Percentiles rank a stretch among this genome's conserved stretches.
These are phyloP conservation scores for Leishmania aethiopica DNA, from an alignment of 208 protist genomes.

Conservation along the genomic window DNA sequence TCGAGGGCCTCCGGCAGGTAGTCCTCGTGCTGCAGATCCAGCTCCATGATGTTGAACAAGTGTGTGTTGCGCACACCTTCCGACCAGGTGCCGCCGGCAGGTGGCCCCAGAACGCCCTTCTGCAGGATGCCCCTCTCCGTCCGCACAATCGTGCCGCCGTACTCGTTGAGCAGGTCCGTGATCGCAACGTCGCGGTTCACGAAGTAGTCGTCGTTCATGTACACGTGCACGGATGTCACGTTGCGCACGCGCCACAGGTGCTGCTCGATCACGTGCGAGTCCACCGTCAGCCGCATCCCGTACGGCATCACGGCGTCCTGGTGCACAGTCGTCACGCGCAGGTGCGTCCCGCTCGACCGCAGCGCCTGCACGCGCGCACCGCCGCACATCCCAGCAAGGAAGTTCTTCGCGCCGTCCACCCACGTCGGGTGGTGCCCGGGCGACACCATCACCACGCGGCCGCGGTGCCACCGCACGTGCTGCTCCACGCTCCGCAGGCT, in stretches of 20 bases:
- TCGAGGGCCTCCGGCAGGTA: constrained; percentile 1
- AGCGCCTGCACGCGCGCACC: constrained; percentile 23
- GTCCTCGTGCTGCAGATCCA: constrained; percentile 40
- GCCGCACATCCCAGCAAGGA: constrained; percentile 43
- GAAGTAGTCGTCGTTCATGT: constrained; percentile 84
- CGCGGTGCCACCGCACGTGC: constrained; percentile 88
- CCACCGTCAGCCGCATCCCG: constrained; percentile 51
- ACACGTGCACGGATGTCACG: constrained; percentile 57
- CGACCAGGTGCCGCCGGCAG: constrained; percentile 5
- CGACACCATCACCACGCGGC: constrained; percentile 94
- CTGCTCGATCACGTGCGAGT: constrained; percentile 63
- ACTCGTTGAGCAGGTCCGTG: constrained; percentile 61
- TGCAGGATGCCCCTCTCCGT: constrained; percentile 22
- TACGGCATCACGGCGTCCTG: constrained; percentile 70
- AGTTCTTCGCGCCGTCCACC: constrained; percentile 76
- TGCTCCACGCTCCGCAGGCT: constrained; percentile 94
- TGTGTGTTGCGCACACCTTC: constrained; percentile 8
- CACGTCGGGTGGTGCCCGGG: constrained; percentile 94
- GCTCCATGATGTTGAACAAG: constrained; percentile 41
- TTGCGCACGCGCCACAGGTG: constrained; percentile 62
- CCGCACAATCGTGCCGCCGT: constrained; percentile 63
- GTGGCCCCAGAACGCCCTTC: constrained; percentile 91
- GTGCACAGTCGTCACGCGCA: constrained; percentile 66
- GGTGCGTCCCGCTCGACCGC: constrained; percentile 36
- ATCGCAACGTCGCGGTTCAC: constrained; percentile 60